Base-by-base conservation (phyloP, 495 filamentous ascomycete species). In the Penicillium egyptiacum region DNA sequence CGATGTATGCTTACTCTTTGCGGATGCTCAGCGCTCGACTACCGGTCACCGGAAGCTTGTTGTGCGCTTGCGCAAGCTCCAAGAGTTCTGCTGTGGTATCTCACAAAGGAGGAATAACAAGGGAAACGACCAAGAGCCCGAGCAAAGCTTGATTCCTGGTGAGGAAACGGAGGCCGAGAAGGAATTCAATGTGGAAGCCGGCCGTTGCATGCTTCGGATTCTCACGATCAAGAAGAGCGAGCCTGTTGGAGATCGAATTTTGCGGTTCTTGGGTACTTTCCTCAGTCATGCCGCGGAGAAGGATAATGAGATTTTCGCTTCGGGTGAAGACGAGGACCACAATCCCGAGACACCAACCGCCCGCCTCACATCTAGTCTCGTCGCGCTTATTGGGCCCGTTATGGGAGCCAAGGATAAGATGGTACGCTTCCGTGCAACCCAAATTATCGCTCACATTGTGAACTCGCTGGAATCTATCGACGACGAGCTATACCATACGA, bases 201-300 rank as follows among this genome's bases (percentile, higher is more conserved):
- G 81, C 31, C 80, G 92, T 66, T 96, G 92, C 63, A 80, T 96
- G 37, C 74, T 93, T 54, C 82, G 92, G 40, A 79, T 92, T 53
- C 80, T 98, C 76, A 78, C 85, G 3, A 87, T 98, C 25, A 96
- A 96, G 79, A 97, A 96, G 79, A 88, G 87, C 35, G 94, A 99
- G 74, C 80, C 84, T 28, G 92, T 89, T 4, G 94, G 91, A 23
- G 94, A 99, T 70, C 84, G 89, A 57, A 79, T 88, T 37, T 79
- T 98, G 50, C 81, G 90, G 41, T 97, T 98, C 70, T 74, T 93
- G 62, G 92, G 90, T 19, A 75, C 88, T 37, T 99, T 95, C 73
- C 70, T 99, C 59, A 85, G 83, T 45, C 83, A 91, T 69, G 85
- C 94, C 11, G 83, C 82, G 43, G 91, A 95, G 68, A 96, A 95